Evolutionary conservation across 2,329 filamentous ascomycete genomes (phyloP).

Genomic region (Tolypocladium tundrense): DNA sequence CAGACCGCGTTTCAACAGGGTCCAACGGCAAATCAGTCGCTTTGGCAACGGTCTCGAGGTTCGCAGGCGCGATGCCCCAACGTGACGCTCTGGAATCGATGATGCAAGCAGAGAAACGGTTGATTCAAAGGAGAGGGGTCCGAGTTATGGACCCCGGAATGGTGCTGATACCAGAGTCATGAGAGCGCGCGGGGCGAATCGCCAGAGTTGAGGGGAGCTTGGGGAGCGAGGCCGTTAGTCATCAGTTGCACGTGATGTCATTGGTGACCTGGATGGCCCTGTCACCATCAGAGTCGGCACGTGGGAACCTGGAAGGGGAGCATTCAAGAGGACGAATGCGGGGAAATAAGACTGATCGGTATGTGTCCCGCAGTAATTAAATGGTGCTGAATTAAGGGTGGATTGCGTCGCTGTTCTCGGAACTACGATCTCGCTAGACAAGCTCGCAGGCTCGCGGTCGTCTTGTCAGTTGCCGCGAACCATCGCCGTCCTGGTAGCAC

Average conservation of each 20-base stretch:
- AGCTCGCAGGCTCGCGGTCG: too few species aligned
- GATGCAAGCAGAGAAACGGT: background rate
- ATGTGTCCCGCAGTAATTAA: background rate
- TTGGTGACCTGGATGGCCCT: background rate
- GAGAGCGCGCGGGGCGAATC: conserved; percentile 24
- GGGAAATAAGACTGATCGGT: background rate
- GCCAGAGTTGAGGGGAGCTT: conserved; percentile 4
- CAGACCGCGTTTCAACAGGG: background rate
- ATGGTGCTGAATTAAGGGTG: too few species aligned
- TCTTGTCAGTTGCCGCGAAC: too few species aligned
- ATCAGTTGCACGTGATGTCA: background rate
- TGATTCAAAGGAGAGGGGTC: conserved; percentile 14
- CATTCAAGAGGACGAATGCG: background rate
- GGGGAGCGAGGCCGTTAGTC: background rate
- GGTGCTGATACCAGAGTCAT: conserved; percentile 19
- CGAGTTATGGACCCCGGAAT: conserved; percentile 23
- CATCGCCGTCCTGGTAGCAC: too few species aligned
- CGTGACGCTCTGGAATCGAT: background rate
- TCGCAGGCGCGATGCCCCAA: background rate
- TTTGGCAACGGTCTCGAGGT: too few species aligned
- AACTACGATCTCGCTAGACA: background rate
- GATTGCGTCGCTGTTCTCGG: too few species aligned
- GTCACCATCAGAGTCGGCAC: conserved; percentile 9
- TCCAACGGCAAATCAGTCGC: background rate
- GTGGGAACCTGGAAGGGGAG: background rate